A percentile compares a stretch with the other conserved stretches of the same genome.
These are phyloP conservation scores for Pseudonitzschia multiseries DNA, from an alignment of 108 stramenopile species.

Conservation along the genomic window DNA sequence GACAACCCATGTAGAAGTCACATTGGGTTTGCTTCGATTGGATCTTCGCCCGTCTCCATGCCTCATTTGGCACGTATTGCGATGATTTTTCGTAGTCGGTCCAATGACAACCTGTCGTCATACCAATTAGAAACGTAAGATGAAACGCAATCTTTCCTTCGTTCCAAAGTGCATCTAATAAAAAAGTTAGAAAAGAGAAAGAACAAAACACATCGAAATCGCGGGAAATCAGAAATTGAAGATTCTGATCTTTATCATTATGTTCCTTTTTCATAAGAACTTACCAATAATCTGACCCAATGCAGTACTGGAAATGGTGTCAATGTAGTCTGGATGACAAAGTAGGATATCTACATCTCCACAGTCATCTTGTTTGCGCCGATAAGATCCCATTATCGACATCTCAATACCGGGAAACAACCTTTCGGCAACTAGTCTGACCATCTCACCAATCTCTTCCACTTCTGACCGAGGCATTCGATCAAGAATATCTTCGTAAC, in stretches of 20 bases:
- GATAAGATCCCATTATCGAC: constrained; percentile 53
- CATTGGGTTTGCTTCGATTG: not conserved
- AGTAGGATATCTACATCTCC: constrained; percentile 63
- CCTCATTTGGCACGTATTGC: constrained; percentile 15
- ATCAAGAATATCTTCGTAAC: constrained; percentile 59
- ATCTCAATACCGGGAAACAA: constrained; percentile 40
- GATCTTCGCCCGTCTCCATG: constrained; percentile 20
- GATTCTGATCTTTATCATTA: not conserved
- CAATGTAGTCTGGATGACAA: constrained; percentile 26
- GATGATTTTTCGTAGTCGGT: constrained; percentile 24
- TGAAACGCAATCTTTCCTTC: constrained; percentile 47
- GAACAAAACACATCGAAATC: not conserved
- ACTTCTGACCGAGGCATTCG: constrained; percentile 53
- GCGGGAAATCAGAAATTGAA: not conserved
- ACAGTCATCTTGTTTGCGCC: constrained; percentile 40
- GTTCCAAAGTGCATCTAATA: constrained; percentile 32
- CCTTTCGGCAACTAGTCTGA: constrained; percentile 16
- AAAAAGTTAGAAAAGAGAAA: not conserved
- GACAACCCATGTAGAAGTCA: constrained; percentile 50
- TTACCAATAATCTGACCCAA: constrained; percentile 42
- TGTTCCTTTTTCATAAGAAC: not conserved
- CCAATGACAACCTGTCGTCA: constrained; percentile 21
- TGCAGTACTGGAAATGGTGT: constrained; percentile 32
- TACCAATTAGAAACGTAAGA: constrained; percentile 40
- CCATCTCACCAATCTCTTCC: constrained; percentile 34